Percentiles rank a stretch among this genome's conserved stretches.
Evolutionary conservation across 108 stramenopile species (phyloP).

Genomic region (Cyclotella atomus): DNA sequence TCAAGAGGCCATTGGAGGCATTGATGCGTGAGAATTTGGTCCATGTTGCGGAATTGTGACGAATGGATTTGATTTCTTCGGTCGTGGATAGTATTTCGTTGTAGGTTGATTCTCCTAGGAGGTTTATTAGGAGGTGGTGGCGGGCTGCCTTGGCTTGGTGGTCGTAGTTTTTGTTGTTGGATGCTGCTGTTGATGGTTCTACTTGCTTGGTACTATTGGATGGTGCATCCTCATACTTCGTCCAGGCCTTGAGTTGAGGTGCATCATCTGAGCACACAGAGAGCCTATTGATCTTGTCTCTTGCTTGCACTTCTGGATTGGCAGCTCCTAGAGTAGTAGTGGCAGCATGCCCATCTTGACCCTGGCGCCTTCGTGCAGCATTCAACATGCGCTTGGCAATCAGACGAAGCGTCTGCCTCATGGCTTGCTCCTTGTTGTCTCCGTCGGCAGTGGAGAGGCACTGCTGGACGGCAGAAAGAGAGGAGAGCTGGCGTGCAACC

Average conservation of each 20-base stretch:
- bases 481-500: slow-evolving; percentile 21
- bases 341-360: background rate
- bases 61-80: slow-evolving; percentile 27
- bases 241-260: background rate
- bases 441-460: background rate
- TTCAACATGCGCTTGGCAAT: background rate
- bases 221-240: too few species aligned
- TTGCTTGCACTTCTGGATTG: background rate
- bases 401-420: slow-evolving; percentile 16
- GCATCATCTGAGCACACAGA: background rate
- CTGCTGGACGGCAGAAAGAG: background rate
- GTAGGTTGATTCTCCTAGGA: slow-evolving; percentile 28
- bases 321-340: background rate
- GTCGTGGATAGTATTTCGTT: slow-evolving; percentile 5
- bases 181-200: background rate
- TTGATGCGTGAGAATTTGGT: slow-evolving; percentile 22
- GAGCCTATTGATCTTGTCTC: background rate
- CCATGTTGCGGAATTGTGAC: slow-evolving; percentile 24
- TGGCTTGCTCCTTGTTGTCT: background rate
- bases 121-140: slow-evolving; percentile 23
- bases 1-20: background rate
- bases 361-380: background rate
- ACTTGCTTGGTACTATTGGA: background rate
- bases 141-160: slow-evolving; percentile 11
- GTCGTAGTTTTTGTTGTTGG: background rate